Percentiles rank a stretch among this genome's conserved stretches.
phyloP scores from a whole-genome alignment of 441 rosid species.

The Corymbia citriodora region DNA sequence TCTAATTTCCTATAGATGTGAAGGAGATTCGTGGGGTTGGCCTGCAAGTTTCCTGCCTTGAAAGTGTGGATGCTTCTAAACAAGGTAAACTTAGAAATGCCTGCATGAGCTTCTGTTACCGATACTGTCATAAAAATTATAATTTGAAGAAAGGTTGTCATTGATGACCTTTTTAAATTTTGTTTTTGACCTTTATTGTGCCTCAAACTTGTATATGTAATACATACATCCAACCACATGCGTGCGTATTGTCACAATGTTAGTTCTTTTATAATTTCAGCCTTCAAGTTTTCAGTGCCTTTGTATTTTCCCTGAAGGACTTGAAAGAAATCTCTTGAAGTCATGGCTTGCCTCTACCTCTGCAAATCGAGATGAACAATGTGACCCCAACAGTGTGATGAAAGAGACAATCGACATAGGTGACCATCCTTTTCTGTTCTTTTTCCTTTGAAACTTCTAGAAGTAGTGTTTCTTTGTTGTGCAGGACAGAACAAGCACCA shows the following conservation, averaged over 20 bases:
- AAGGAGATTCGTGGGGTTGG: slow-evolving; percentile 94
- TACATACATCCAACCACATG: not conserved
- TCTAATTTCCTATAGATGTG: slow-evolving; percentile 39
- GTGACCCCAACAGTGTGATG: slow-evolving; percentile 13
- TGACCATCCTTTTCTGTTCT: slow-evolving; percentile 9
- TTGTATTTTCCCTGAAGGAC: slow-evolving; percentile 32
- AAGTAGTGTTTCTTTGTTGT: not conserved
- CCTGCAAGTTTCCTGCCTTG: slow-evolving; percentile 94
- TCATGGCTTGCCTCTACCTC: slow-evolving; percentile 74
- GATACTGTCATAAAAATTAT: not conserved
- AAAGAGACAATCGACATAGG: slow-evolving; percentile 32
- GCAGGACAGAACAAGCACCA: not conserved
- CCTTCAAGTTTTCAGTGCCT: not conserved
- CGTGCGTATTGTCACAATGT: not conserved
- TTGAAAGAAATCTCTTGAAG: slow-evolving; percentile 50
- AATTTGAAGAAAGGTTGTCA: not conserved
- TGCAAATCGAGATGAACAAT: slow-evolving; percentile 24
- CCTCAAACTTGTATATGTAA: not conserved
- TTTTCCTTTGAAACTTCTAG: not conserved
- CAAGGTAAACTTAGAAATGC: slow-evolving; percentile 33
- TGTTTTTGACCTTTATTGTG: not conserved
- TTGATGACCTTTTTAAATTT: not conserved
- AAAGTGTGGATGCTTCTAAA: slow-evolving; percentile 50
- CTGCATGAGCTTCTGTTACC: not conserved
- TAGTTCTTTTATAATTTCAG: not conserved